These are phyloP conservation scores for Fraxinus quadrangulata DNA, from an alignment of 257 asterid genomes.

Conservation along the genomic window DNA sequence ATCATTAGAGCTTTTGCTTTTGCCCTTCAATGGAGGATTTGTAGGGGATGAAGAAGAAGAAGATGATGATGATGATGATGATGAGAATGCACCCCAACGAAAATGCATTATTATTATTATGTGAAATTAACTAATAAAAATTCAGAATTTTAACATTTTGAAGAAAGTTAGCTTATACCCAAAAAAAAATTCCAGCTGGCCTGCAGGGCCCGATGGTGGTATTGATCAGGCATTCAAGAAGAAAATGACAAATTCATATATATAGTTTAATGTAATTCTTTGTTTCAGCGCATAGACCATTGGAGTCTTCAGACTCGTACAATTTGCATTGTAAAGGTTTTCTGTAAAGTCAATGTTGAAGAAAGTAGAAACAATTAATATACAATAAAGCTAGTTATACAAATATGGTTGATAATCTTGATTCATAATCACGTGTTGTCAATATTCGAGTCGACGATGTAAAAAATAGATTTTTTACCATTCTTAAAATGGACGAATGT, in stretches of 20 bases:
- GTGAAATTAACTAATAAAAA: background rate
- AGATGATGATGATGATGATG: conserved; percentile 23
- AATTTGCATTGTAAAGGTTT: background rate
- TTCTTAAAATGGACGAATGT: too few species aligned
- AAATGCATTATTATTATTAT: conserved; percentile 43
- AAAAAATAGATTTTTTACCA: too few species aligned
- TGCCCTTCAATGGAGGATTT: conserved; percentile 39
- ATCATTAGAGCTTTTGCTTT: conserved; percentile 49
- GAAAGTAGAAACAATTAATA: background rate
- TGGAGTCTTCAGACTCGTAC: conserved; percentile 32
- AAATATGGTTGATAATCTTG: too few species aligned
- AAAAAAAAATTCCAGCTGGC: conserved; percentile 4
- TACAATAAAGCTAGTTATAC: too few species aligned
- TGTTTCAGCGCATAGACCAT: conserved; percentile 15
- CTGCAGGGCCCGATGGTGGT: conserved; percentile 16
- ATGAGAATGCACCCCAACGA: conserved; percentile 51
- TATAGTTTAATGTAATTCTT: background rate
- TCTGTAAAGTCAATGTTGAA: conserved; percentile 26
- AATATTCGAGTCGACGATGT: too few species aligned
- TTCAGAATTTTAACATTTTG: background rate
- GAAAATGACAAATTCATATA: background rate
- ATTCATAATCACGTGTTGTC: too few species aligned
- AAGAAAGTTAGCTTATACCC: background rate
- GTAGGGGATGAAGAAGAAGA: conserved; percentile 33
- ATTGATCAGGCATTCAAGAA: background rate